Percentiles rank a stretch among this genome's conserved stretches.
These are phyloP conservation scores for Cryptococcus floricola DNA, from an alignment of 1,284 basidiomycete genomes.

Conservation along the genomic window DNA sequence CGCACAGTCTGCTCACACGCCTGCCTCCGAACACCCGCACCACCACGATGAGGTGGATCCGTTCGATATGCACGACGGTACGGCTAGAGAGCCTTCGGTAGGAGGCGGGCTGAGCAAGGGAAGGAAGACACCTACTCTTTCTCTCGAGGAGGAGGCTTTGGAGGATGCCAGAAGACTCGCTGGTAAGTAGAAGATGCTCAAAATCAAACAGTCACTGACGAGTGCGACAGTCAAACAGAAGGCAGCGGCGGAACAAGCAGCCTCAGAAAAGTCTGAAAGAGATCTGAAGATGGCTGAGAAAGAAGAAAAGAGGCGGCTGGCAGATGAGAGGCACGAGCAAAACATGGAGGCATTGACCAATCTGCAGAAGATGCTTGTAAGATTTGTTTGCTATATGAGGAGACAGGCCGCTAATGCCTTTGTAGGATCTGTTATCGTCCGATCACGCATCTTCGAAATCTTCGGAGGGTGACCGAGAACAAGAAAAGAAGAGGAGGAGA, in stretches of 20 bases:
- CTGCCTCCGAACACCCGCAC: background rate
- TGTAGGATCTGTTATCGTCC: conserved; percentile 34
- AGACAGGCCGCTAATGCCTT: background rate
- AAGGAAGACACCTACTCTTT: conserved; percentile 8
- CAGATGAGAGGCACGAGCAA: conserved; percentile 36
- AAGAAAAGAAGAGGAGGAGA: conserved; percentile 39
- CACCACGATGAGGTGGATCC: conserved; percentile 7
- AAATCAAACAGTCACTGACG: background rate
- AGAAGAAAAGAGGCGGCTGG: conserved; percentile 32
- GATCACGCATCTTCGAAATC: conserved; percentile 33
- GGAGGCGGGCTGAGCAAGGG: conserved; percentile 19
- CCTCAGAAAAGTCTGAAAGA: conserved; percentile 31
- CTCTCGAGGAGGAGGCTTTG: conserved; percentile 26
- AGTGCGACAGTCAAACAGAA: conserved; percentile 33
- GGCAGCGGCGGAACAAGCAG: conserved; percentile 40
- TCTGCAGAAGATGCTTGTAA: conserved; percentile 33
- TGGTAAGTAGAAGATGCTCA: conserved; percentile 19
- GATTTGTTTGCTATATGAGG: conserved; percentile 2
- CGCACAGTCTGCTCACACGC: background rate
- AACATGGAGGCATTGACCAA: conserved; percentile 37
- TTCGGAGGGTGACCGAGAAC: conserved; percentile 25
- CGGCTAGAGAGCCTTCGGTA: background rate
- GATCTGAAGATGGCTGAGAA: conserved; percentile 27
- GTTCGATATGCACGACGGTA: conserved; percentile 1
- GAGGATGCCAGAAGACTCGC: conserved; percentile 38